phyloP scores from a whole-genome alignment of 2,329 filamentous ascomycete species.

The Trichoderma sp. region DNA sequence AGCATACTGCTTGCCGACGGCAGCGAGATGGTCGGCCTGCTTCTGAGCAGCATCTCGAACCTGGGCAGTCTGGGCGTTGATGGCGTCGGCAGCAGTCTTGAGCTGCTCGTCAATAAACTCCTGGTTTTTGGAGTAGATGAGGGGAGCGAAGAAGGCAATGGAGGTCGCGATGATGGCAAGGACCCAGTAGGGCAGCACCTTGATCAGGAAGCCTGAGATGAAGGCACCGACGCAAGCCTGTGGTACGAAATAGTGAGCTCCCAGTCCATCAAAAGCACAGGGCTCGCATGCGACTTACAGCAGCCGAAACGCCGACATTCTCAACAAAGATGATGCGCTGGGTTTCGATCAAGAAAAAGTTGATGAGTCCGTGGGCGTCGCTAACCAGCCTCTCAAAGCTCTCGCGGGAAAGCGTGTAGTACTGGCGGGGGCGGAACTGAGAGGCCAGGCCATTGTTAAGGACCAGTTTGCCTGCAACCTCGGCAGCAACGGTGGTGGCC shows the following conservation, averaged over 20 bases:
- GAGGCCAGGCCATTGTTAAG: conserved; percentile 61
- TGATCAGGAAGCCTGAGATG: conserved; percentile 65
- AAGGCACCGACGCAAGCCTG: conserved; percentile 60
- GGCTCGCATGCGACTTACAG: conserved; percentile 45
- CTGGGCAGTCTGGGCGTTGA: conserved; percentile 62
- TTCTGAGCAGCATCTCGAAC: conserved; percentile 59
- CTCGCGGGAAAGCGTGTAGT: conserved; percentile 63
- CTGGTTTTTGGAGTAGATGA: conserved; percentile 65
- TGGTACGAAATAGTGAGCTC: neutral
- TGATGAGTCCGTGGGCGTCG: conserved; percentile 65
- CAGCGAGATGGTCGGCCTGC: conserved; percentile 60
- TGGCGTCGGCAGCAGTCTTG: conserved; percentile 53
- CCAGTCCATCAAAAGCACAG: neutral
- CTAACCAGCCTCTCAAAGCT: conserved; percentile 59
- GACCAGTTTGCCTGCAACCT: conserved; percentile 58
- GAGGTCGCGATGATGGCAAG: conserved; percentile 59
- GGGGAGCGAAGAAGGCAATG: conserved; percentile 58
- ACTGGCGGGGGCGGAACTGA: conserved; percentile 63
- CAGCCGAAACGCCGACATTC: conserved; percentile 58
- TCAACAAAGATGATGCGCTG: conserved; percentile 67
- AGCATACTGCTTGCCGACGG: conserved; percentile 64
- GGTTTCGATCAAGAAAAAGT: conserved; percentile 68
- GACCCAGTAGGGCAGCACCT: conserved; percentile 68
- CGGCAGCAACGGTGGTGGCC: conserved; percentile 57
- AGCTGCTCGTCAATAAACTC: conserved; percentile 65